Percentiles rank a stretch among this genome's conserved stretches.
These are phyloP conservation scores for Kodamaea kakaduensis DNA, from an alignment of 805 yeast species.

Conservation along the genomic window DNA sequence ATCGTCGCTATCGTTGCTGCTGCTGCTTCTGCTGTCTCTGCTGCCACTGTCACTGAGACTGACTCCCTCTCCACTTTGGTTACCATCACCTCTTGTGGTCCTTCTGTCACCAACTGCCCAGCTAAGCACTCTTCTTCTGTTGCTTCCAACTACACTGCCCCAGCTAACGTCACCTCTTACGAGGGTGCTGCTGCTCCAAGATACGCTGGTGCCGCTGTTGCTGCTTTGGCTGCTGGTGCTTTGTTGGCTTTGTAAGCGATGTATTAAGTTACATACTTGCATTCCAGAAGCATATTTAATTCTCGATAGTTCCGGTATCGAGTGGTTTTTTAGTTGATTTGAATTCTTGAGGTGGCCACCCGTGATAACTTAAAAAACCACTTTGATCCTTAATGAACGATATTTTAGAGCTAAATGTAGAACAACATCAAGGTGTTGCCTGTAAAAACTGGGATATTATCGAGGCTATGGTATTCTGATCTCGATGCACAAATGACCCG, in stretches of 20 bases:
- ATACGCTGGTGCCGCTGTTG: constrained; percentile 16
- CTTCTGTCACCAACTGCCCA: constrained; percentile 43
- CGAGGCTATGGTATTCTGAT: no score
- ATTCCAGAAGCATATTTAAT: constrained; percentile 6
- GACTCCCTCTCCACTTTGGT: constrained; percentile 33
- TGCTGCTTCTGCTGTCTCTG: constrained; percentile 34
- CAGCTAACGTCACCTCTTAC: constrained; percentile 18
- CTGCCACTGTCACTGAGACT: constrained; percentile 29
- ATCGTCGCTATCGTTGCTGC: constrained; percentile 37
- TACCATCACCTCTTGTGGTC: constrained; percentile 40
- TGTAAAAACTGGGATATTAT: no score
- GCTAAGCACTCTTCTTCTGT: constrained; percentile 14
- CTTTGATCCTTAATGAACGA: no score
- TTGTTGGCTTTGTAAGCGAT: constrained; percentile 29
- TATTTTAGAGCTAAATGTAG: no score
- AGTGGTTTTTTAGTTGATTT: constrained; percentile 8
- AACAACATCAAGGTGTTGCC: no score
- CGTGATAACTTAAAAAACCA: constrained; percentile 7
- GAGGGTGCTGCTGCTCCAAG: constrained; percentile 24
- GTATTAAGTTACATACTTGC: neutral
- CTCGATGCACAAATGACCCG: no score
- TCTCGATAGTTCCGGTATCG: constrained; percentile 4
- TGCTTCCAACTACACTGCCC: constrained; percentile 13
- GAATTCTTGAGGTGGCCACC: constrained; percentile 9
- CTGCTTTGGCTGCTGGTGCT: constrained; percentile 21